Conservation (phyloP, 2,329 filamentous ascomycete genomes). For the Pezicula carpinea region DNA sequence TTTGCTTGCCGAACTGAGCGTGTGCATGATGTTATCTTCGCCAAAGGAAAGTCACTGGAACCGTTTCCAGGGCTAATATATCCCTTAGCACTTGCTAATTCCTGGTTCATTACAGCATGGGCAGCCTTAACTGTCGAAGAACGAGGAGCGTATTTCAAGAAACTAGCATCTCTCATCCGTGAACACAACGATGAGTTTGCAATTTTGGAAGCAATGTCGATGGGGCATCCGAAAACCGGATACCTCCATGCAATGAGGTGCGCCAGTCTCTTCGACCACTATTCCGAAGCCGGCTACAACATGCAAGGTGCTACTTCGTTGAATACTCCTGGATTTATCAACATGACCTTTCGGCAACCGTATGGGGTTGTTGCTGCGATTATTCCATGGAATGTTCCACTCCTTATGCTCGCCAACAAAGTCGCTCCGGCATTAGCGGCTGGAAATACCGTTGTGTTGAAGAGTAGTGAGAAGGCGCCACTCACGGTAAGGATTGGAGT, state of each 20-base stretch:
- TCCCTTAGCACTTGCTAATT: no score
- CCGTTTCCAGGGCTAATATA: no score
- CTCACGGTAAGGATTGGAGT: constrained; percentile 39
- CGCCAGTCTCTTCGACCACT: constrained; percentile 24
- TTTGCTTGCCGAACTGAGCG: no score
- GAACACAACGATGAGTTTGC: constrained; percentile 38
- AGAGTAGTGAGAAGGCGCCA: constrained; percentile 59
- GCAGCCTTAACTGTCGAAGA: constrained; percentile 33
- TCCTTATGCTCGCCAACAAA: constrained; percentile 45
- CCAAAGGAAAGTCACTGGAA: no score
- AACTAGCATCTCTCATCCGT: constrained; percentile 39
- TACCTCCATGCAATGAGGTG: constrained; percentile 21
- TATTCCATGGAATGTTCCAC: constrained; percentile 52
- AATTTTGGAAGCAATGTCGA: constrained; percentile 36
- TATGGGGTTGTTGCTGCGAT: constrained; percentile 49
- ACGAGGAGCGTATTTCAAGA: constrained; percentile 38
- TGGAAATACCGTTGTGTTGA: constrained; percentile 54
- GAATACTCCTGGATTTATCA: constrained; percentile 39
- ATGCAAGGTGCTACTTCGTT: constrained; percentile 31
- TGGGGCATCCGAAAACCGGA: constrained; percentile 29
- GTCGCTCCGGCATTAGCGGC: constrained; percentile 54
- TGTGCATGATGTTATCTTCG: no score
- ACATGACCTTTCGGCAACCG: constrained; percentile 59
- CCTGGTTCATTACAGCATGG: constrained; percentile 32
- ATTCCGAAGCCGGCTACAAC: constrained; percentile 27